Evolutionary conservation across 1,284 basidiomycete species (phyloP), one percentile per base, ranked within the genome.

Genomic region (Melampsora occidentalis): DNA sequence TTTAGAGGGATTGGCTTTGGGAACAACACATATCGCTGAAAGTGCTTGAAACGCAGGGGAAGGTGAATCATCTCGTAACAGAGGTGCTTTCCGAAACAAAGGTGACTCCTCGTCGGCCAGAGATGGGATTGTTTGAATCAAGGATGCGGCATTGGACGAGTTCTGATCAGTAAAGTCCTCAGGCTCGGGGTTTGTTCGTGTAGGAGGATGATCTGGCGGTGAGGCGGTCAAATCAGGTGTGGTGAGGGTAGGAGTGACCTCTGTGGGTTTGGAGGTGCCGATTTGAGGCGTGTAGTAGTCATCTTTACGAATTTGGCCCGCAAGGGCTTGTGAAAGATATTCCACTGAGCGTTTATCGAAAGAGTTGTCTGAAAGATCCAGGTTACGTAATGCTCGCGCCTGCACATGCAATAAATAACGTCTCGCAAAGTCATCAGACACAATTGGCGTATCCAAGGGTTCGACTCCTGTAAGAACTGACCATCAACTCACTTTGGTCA

Each of bases 281-380:
- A n/a, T 22, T 31, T 65, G n/a, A 39, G 35, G 25, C 20, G 5
- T 48, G 39, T 63, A 33, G 22, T 42, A 22, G 20, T 48, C 69
- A 14, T 73, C 63, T 64, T 73, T 73, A 22, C 67, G 76, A 33
- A 77, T 67, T 33, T 77, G 75, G 42, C 80, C 81, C 0, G 79
- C 69, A 65, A 84, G 77, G 18, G 91, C 89, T 48, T 87, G 87
- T 0, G 92, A 89, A 53, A 97, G 87, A 78, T 90, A 91, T 78
- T 97, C 94, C 25, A 94, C 85, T 0, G 90, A 86, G 80, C 89
- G 90, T 82, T 91, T 92, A 82, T 98, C 94, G 79, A 98, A 84
- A 1, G 85, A 83, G 79, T 92, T 97, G 78, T 93, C 92, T 1
- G 93, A 95, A 31, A 99, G 83, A 82, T 99, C 95, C 46, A 98